A percentile compares a stretch with the other conserved stretches of the same genome.
These are phyloP conservation scores for Isabelozyma pseudorhagii DNA, from an alignment of 805 yeast genomes.

Conservation along the genomic window DNA sequence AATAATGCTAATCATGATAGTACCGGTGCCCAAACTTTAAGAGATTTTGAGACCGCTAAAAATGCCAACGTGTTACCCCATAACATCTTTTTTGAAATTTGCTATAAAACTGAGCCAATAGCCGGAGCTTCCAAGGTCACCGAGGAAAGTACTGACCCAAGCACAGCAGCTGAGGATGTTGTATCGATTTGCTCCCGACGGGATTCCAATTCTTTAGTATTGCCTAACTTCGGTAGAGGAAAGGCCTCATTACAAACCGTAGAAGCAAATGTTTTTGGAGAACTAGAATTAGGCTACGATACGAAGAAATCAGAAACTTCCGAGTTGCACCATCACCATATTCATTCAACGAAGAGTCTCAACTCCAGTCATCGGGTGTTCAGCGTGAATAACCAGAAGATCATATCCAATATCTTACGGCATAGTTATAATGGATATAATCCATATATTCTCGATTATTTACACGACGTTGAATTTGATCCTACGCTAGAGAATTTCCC, in stretches of 20 bases:
- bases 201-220: constrained; percentile 21
- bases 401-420: constrained; percentile 32
- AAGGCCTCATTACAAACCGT: constrained; percentile 38
- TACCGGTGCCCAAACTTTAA: not conserved
- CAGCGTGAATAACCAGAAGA: constrained; percentile 27
- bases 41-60: constrained; percentile 2
- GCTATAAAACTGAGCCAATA: constrained; percentile 35
- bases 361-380: constrained; percentile 37
- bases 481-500: constrained; percentile 58
- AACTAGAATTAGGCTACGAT: constrained; percentile 33
- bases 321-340: constrained; percentile 9
- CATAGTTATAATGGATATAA: constrained; percentile 70
- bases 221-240: constrained; percentile 27
- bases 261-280: constrained; percentile 44
- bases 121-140: constrained; percentile 13
- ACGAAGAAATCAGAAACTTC: not conserved
- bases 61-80: constrained; percentile 21
- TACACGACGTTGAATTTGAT: constrained; percentile 51
- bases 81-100: constrained; percentile 36
- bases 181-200: constrained; percentile 10
- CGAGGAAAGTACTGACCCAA: constrained; percentile 14
- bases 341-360: constrained; percentile 15
- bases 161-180: constrained; percentile 3
- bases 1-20: constrained; percentile 1
- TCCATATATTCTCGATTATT: constrained; percentile 56